Conservation (phyloP, 495 filamentous ascomycete species). For the Aspergillus hancockii region DNA sequence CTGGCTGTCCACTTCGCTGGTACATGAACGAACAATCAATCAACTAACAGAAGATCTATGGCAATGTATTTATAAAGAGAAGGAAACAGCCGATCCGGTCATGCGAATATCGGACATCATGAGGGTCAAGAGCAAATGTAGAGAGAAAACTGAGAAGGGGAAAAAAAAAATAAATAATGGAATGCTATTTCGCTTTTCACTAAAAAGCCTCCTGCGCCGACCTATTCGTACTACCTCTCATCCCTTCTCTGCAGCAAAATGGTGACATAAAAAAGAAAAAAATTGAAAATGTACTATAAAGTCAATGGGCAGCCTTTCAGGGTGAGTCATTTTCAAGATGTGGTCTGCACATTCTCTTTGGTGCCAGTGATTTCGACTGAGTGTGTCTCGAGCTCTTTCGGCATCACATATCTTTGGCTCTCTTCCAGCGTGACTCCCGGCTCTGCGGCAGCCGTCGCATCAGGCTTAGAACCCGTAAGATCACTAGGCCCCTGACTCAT, state of each 20-base stretch:
- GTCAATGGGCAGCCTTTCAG: neutral
- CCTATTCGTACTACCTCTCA: conserved; percentile 1
- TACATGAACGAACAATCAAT: neutral
- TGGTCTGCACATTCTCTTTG: conserved; percentile 28
- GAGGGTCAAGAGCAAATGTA: conserved; percentile 4
- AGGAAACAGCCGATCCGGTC: conserved; percentile 14
- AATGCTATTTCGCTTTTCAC: conserved; percentile 16
- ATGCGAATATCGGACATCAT: conserved; percentile 14
- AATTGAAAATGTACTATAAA: neutral
- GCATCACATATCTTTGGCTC: conserved; percentile 18
- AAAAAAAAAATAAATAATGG: conserved; percentile 4
- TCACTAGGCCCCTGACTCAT: neutral
- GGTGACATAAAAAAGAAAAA: neutral
- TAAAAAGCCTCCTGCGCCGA: conserved; percentile 8
- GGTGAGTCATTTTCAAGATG: conserved; percentile 24
- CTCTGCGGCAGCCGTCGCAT: conserved; percentile 8
- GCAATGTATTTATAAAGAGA: conserved; percentile 26
- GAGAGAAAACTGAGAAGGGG: conserved; percentile 2
- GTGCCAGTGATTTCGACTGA: conserved; percentile 39
- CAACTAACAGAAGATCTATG: conserved; percentile 18
- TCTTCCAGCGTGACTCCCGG: conserved; percentile 16
- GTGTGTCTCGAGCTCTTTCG: conserved; percentile 42
- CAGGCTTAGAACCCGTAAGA: neutral
- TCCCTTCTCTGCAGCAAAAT: neutral
- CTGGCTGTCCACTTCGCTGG: neutral